A percentile compares a stretch with the other conserved stretches of the same genome.
Evolutionary conservation across 108 stramenopile genomes (phyloP).

Genomic region (Epipyxis sp.): DNA sequence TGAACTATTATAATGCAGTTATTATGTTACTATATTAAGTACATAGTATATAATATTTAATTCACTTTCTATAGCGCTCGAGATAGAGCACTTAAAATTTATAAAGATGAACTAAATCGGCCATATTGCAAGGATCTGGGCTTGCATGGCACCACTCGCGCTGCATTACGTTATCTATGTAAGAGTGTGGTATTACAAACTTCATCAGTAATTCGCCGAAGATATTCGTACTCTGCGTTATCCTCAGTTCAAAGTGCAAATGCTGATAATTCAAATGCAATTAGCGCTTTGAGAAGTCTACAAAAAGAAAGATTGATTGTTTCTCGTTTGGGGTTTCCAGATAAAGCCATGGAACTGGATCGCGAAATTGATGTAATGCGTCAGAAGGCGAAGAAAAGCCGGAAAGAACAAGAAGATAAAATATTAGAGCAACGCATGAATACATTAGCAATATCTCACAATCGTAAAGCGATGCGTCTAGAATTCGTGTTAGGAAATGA

Average conservation of each 20-base stretch:
- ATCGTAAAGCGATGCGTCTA: background rate
- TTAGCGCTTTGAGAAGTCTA: conserved; percentile 14
- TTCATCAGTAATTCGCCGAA: background rate
- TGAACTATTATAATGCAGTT: background rate
- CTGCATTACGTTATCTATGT: background rate
- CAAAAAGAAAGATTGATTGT: conserved; percentile 50
- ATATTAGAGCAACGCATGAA: conserved; percentile 23
- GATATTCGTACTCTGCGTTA: conserved; percentile 23
- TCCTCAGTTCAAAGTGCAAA: background rate
- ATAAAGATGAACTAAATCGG: conserved; percentile 19
- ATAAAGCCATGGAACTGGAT: conserved; percentile 51
- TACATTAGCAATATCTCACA: conserved; percentile 2
- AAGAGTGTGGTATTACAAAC: background rate
- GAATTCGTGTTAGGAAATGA: background rate
- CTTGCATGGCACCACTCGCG: background rate
- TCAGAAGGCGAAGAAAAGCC: conserved; percentile 24
- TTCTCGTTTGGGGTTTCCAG: conserved; percentile 45
- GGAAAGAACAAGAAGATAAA: background rate
- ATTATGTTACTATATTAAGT: background rate
- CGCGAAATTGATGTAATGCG: conserved; percentile 39
- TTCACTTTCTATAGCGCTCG: background rate
- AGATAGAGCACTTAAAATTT: conserved; percentile 12
- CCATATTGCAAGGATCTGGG: conserved; percentile 4
- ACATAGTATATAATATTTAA: background rate
- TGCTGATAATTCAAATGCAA: background rate